Conservation (phyloP, 2,329 filamentous ascomycete genomes). For the Neonectria faginata region DNA sequence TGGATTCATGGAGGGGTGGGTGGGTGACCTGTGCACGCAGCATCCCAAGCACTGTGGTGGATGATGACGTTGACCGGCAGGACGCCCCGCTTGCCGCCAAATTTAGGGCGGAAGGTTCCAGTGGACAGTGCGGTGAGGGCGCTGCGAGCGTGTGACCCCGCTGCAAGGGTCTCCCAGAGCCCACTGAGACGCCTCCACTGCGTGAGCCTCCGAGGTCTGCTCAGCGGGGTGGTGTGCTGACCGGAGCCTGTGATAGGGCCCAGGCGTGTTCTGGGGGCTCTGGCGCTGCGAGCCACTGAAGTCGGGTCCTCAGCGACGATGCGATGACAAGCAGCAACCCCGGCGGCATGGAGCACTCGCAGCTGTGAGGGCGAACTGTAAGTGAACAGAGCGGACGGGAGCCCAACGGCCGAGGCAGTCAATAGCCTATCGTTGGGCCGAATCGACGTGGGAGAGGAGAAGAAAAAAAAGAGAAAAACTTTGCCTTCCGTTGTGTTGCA, state of each 20-base stretch:
- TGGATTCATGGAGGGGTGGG: slow-evolving; percentile 35
- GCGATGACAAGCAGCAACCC: slow-evolving; percentile 16
- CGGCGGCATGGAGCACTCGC: background rate
- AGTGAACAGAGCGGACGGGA: background rate
- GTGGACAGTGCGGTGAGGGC: slow-evolving; percentile 1
- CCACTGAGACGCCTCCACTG: slow-evolving; percentile 2
- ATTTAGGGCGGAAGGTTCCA: slow-evolving; percentile 39
- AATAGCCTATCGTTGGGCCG: slow-evolving; percentile 3
- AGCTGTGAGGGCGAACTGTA: slow-evolving; percentile 8
- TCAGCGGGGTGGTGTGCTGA: slow-evolving; percentile 36
- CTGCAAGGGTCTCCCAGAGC: slow-evolving; percentile 30
- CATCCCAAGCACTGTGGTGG: slow-evolving; percentile 16
- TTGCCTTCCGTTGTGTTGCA: background rate
- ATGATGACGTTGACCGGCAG: slow-evolving; percentile 45
- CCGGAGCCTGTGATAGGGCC: slow-evolving; percentile 37
- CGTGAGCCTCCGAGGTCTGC: background rate
- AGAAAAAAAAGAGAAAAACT: background rate
- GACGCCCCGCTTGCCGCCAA: slow-evolving; percentile 36
- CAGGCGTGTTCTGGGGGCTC: background rate
- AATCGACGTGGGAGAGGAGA: background rate
- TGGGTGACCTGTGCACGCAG: slow-evolving; percentile 9
- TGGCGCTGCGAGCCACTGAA: slow-evolving; percentile 3
- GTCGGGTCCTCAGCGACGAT: background rate
- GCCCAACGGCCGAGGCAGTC: slow-evolving; percentile 10
- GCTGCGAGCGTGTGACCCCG: slow-evolving; percentile 39